A percentile compares a stretch with the other conserved stretches of the same genome.
Evolutionary conservation across 2,329 filamentous ascomycete genomes (phyloP).

Genomic region (Xylaria sp.): DNA sequence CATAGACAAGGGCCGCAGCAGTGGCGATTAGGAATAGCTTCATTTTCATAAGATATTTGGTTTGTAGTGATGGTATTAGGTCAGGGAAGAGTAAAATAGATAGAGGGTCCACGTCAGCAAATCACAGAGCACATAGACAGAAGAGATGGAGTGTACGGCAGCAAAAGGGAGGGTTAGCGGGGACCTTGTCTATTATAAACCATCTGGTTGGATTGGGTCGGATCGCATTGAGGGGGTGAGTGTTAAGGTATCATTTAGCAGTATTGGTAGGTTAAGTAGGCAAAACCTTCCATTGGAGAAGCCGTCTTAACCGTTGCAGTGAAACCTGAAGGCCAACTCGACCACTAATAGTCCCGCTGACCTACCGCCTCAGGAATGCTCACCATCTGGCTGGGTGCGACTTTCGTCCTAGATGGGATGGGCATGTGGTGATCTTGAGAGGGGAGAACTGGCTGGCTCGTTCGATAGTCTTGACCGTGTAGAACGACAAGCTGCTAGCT

Average conservation of each 20-base stretch:
- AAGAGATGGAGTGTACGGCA: neutral
- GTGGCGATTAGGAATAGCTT: constrained; percentile 35
- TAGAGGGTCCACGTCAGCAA: too few species aligned
- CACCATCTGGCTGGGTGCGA: neutral
- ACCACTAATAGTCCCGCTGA: neutral
- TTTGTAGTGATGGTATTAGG: neutral
- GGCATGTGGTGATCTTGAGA: constrained; percentile 1
- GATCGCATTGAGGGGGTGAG: neutral
- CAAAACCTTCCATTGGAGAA: constrained; percentile 7
- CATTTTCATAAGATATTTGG: constrained; percentile 31
- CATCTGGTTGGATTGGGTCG: neutral
- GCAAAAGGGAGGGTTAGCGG: neutral
- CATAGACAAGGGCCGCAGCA: constrained; percentile 38
- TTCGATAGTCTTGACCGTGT: constrained; percentile 19
- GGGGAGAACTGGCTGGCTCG: neutral
- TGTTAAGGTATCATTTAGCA: neutral
- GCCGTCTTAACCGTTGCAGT: neutral
- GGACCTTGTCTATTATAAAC: constrained; percentile 8
- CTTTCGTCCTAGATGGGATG: neutral
- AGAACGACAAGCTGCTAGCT: neutral
- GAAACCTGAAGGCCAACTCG: neutral
- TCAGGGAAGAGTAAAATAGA: neutral
- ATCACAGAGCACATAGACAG: neutral
- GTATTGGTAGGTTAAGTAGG: too few species aligned
- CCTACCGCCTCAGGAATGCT: constrained; percentile 11